A percentile compares a stretch with the other conserved stretches of the same genome.
phyloP scores from a whole-genome alignment of 805 yeast species.

The Clavispora fructus region DNA sequence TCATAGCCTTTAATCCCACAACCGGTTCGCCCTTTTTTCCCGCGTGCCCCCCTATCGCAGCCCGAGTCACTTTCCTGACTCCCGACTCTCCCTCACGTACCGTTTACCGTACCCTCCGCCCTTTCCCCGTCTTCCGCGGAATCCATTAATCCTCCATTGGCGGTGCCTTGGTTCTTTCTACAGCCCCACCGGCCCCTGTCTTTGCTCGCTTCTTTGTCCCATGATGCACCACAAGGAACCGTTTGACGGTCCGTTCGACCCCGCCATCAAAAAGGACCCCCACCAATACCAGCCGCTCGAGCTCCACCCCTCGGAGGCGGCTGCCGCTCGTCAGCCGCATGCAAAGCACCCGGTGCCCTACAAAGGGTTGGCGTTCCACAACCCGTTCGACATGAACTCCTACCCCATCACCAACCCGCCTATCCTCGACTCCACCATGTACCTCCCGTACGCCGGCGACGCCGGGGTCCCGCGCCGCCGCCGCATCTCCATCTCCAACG shows the following conservation, averaged over 20 bases:
- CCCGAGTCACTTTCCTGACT: too few relatives aligned
- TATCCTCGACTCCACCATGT: conserved; percentile 38
- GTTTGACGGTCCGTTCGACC: not conserved
- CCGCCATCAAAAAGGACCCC: not conserved
- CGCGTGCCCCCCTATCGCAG: too few relatives aligned
- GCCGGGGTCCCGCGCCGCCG: conserved; percentile 43
- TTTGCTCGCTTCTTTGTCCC: too few relatives aligned
- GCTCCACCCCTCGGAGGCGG: not conserved
- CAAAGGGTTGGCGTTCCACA: conserved; percentile 19
- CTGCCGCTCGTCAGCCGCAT: not conserved
- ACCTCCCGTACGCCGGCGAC: conserved; percentile 26
- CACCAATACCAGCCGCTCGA: not conserved
- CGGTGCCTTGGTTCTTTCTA: too few relatives aligned
- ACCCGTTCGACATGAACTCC: conserved; percentile 34
- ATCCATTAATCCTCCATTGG: too few relatives aligned
- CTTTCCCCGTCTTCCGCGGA: too few relatives aligned
- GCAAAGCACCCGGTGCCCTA: conserved; percentile 6
- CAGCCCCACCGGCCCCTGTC: too few relatives aligned
- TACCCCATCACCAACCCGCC: conserved; percentile 47
- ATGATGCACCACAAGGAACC: not conserved
- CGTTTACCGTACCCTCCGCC: too few relatives aligned
- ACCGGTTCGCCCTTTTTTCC: too few relatives aligned
- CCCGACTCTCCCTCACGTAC: too few relatives aligned
- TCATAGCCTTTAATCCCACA: too few relatives aligned
- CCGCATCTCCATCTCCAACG: conserved; percentile 77